Evolutionary conservation across 805 yeast species (phyloP).

Genomic region (Grigorovia humatica): DNA sequence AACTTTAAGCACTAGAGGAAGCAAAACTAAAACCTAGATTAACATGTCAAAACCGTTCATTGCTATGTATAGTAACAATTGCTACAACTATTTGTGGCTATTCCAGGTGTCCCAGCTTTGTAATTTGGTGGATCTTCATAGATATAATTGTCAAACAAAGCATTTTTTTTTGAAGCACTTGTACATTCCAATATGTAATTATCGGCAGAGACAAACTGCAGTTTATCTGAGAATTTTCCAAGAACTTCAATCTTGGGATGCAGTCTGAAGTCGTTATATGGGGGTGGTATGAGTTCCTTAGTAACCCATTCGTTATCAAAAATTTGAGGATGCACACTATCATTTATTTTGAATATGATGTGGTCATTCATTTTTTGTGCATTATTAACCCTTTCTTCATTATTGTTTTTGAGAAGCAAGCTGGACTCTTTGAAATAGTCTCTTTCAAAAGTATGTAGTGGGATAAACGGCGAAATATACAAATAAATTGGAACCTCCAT

Average conservation of each 20-base stretch:
- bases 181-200: not conserved
- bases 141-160: not conserved
- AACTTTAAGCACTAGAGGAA: too few species aligned
- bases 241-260: not conserved
- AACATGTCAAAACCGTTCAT: too few species aligned
- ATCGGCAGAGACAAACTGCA: not conserved
- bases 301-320: not conserved
- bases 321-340: not conserved
- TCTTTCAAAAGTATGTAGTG: slow-evolving; percentile 34
- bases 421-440: slow-evolving; percentile 2
- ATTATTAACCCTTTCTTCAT: not conserved
- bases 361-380: not conserved
- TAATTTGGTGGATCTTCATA: not conserved
- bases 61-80: not conserved
- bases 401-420: not conserved
- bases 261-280: not conserved
- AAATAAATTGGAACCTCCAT: slow-evolving; percentile 78
- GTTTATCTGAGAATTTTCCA: not conserved
- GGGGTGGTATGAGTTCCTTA: not conserved
- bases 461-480: slow-evolving; percentile 74
- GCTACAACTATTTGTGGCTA: not conserved
- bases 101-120: not conserved
- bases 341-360: not conserved
- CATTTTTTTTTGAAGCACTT: not conserved
- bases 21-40: too few species aligned